Percentiles rank a stretch among this genome's conserved stretches.
phyloP scores from a whole-genome alignment of 768 basidiomycete genomes.

The Pholiota molesta region DNA sequence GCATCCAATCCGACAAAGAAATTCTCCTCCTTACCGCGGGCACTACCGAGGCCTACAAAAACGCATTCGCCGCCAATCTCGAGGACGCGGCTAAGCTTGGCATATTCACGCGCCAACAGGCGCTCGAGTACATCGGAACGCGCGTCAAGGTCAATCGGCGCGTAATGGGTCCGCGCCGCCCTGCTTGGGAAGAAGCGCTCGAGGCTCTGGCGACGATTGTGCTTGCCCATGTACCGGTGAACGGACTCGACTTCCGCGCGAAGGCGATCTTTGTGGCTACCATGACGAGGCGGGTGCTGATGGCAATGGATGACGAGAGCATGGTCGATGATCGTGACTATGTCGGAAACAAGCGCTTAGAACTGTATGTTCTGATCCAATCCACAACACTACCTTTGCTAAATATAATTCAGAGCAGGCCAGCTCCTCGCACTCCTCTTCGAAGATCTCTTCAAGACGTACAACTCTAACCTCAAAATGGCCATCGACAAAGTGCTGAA shows the following conservation, averaged over 20 bases:
- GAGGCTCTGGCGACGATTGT: conserved; percentile 98
- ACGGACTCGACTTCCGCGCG: conserved; percentile 83
- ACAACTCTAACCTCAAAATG: conserved; percentile 93
- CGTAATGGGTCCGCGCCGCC: conserved; percentile 79
- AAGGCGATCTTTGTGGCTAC: conserved; percentile 98
- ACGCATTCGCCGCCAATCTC: conserved; percentile 85
- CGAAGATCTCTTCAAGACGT: conserved; percentile 98
- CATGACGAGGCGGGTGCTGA: conserved; percentile 94
- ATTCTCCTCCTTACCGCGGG: conserved; percentile 94
- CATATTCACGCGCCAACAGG: conserved; percentile 91
- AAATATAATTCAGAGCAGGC: conserved; percentile 67
- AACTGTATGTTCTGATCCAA: conserved; percentile 67
- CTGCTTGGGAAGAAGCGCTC: conserved; percentile 92
- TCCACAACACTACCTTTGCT: conserved; percentile 9
- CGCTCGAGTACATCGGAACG: conserved; percentile 93
- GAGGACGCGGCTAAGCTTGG: conserved; percentile 94
- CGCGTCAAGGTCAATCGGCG: conserved; percentile 87
- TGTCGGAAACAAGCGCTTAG: conserved; percentile 97
- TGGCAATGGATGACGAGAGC: conserved; percentile 95
- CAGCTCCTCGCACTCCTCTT: conserved; percentile 95
- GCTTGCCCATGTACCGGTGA: conserved; percentile 93
- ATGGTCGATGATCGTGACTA: conserved; percentile 99
- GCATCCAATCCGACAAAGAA: conserved; percentile 97
- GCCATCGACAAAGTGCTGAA: conserved; percentile 97
- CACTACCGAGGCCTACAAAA: conserved; percentile 85